Evolutionary conservation across 2,329 filamentous ascomycete genomes (phyloP).

Genomic region (Alternaria dauci): DNA sequence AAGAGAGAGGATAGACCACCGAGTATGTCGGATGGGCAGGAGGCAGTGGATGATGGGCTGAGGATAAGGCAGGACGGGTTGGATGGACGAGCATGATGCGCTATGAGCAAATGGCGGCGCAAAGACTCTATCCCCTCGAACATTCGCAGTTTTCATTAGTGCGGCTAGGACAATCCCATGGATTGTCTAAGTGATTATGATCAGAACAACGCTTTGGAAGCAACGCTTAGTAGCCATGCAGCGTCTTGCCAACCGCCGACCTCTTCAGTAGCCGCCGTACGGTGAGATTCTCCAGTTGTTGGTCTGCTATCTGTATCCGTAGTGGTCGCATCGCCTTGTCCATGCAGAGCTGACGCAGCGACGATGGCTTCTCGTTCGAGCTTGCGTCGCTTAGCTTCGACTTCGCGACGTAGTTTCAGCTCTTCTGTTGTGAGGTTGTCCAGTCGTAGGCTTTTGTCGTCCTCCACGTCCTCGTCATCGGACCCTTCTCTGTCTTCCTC

Average conservation of each 20-base stretch:
- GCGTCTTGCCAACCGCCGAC: conserved; percentile 66
- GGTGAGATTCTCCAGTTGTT: conserved; percentile 20
- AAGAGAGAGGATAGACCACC: conserved; percentile 48
- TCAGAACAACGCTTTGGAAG: conserved; percentile 55
- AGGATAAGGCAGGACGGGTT: background rate
- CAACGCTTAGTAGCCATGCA: conserved; percentile 65
- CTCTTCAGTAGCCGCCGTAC: conserved; percentile 35
- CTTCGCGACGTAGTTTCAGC: conserved; percentile 46
- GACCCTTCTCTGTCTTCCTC: conserved; percentile 57
- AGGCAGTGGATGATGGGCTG: background rate
- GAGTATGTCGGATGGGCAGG: conserved; percentile 19
- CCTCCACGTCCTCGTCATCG: conserved; percentile 39
- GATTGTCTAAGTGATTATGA: background rate
- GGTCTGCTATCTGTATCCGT: conserved; percentile 23
- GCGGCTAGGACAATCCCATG: background rate
- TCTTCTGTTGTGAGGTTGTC: conserved; percentile 50
- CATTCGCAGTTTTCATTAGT: background rate
- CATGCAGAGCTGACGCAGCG: conserved; percentile 37
- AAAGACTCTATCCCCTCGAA: background rate
- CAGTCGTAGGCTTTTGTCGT: conserved; percentile 32
- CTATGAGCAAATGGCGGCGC: background rate
- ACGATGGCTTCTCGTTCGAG: conserved; percentile 49
- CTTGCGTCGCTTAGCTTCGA: conserved; percentile 49
- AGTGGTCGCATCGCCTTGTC: conserved; percentile 13
- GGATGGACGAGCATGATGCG: background rate